Percentiles rank a stretch among this genome's conserved stretches.
phyloP scores from a whole-genome alignment of 2,329 filamentous ascomycete genomes.

The Alternaria sp. region DNA sequence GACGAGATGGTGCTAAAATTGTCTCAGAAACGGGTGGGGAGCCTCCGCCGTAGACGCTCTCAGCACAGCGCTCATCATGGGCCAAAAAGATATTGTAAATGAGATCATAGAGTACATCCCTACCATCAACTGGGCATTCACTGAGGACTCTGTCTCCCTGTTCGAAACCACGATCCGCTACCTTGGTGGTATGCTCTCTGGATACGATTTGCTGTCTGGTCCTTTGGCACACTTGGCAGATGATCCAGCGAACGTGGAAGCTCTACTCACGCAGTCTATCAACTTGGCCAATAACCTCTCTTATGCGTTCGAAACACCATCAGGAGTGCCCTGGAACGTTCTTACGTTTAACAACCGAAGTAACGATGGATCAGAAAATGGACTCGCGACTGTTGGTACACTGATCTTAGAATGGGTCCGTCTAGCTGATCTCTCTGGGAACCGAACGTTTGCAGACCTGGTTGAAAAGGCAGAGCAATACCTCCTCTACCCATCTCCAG shows the following conservation, averaged over 20 bases:
- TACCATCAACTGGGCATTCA: slow-evolving; percentile 74
- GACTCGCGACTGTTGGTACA: slow-evolving; percentile 79
- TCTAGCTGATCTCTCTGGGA: slow-evolving; percentile 77
- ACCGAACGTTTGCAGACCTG: slow-evolving; percentile 71
- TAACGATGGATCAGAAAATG: slow-evolving; percentile 66
- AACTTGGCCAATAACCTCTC: slow-evolving; percentile 76
- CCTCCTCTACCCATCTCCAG: slow-evolving; percentile 72
- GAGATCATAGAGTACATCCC: slow-evolving; percentile 76
- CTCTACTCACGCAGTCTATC: slow-evolving; percentile 72
- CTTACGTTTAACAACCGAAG: slow-evolving; percentile 67
- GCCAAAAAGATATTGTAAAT: slow-evolving; percentile 70
- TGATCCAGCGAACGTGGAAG: slow-evolving; percentile 61
- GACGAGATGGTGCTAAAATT: background rate
- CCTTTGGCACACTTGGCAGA: slow-evolving; percentile 65
- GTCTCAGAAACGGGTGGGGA: slow-evolving; percentile 79
- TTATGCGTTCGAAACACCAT: slow-evolving; percentile 79
- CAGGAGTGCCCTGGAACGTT: slow-evolving; percentile 76
- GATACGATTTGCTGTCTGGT: slow-evolving; percentile 76
- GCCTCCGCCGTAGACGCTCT: slow-evolving; percentile 84
- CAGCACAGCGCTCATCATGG: slow-evolving; percentile 82
- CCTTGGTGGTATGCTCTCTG: slow-evolving; percentile 80
- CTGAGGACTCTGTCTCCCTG: slow-evolving; percentile 69
- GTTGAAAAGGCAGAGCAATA: slow-evolving; percentile 74
- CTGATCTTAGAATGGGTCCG: slow-evolving; percentile 86
- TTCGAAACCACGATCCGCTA: slow-evolving; percentile 95